These are phyloP conservation scores for Castanopsis chinensis DNA, from an alignment of 306 rosid genomes.

Conservation along the genomic window DNA sequence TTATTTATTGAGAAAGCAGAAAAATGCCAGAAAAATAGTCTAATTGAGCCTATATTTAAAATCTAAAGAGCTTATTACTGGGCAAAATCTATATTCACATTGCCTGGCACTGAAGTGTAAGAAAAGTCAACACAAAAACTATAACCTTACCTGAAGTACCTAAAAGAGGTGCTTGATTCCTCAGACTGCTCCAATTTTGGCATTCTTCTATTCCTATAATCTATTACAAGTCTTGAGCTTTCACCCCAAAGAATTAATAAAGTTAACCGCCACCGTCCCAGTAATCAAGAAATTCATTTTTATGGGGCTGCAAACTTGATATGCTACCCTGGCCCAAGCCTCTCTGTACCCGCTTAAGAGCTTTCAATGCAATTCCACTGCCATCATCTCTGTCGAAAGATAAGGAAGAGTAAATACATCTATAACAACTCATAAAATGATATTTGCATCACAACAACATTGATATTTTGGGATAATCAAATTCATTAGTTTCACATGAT, in stretches of 20 bases:
- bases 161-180: neutral
- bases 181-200: neutral
- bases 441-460: neutral
- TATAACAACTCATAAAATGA: too few species aligned
- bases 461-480: neutral
- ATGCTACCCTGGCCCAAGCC: conserved; percentile 84
- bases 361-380: conserved; percentile 61
- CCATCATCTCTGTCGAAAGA: conserved; percentile 69
- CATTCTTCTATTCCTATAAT: neutral
- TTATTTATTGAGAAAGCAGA: neutral
- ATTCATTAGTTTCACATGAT: conserved; percentile 19
- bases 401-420: neutral
- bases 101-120: neutral
- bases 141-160: conserved; percentile 8
- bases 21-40: neutral
- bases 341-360: conserved; percentile 68
- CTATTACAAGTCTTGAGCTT: neutral
- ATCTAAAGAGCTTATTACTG: neutral
- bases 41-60: neutral
- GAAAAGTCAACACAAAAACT: neutral
- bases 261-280: conserved; percentile 35
- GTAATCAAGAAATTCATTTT: conserved; percentile 44
- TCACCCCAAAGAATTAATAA: conserved; percentile 7
- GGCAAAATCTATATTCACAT: neutral
- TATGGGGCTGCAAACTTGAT: conserved; percentile 47